A percentile compares a stretch with the other conserved stretches of the same genome.
Evolutionary conservation across 192 early-diverging fungal genomes (phyloP).

Genomic region (Cetraspora pellucida): DNA sequence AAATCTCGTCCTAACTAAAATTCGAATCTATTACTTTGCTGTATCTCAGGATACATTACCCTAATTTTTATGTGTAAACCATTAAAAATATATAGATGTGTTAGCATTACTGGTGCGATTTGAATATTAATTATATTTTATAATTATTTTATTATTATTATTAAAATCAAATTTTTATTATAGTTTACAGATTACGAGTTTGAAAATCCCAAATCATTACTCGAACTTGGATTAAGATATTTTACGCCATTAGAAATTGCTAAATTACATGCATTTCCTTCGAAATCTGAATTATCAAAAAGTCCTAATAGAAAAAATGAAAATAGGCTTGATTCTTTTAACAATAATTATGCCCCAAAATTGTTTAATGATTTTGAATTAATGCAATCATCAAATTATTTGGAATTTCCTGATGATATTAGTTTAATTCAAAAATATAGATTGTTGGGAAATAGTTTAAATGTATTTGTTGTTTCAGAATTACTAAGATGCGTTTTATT

Average conservation of each 20-base stretch:
- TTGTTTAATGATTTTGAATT: conserved; percentile 53
- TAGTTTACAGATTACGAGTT: conserved; percentile 61
- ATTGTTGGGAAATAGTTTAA: conserved; percentile 87
- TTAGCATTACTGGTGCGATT: too few relatives aligned
- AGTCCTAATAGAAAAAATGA: conserved; percentile 2
- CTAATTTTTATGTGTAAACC: too few relatives aligned
- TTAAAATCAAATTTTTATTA: background rate
- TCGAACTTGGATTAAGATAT: conserved; percentile 75
- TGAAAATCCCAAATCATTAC: conserved; percentile 61
- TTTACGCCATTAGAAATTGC: conserved; percentile 83
- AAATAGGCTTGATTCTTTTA: conserved; percentile 26
- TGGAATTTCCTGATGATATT: conserved; percentile 70
- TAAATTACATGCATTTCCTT: conserved; percentile 78
- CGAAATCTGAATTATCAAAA: conserved; percentile 24
- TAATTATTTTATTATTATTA: background rate
- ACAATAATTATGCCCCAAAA: conserved; percentile 42
- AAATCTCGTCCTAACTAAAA: too few relatives aligned
- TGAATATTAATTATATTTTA: background rate
- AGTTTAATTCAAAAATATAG: conserved; percentile 70
- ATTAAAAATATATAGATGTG: too few relatives aligned
- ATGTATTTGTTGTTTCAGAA: conserved; percentile 77
- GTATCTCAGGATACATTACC: too few relatives aligned
- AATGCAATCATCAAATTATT: conserved; percentile 32
- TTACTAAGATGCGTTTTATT: conserved; percentile 72
- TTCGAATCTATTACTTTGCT: too few relatives aligned